These are phyloP conservation scores for Aspergillus amoenus DNA, from an alignment of 2,329 filamentous ascomycete species.

Conservation along the genomic window DNA sequence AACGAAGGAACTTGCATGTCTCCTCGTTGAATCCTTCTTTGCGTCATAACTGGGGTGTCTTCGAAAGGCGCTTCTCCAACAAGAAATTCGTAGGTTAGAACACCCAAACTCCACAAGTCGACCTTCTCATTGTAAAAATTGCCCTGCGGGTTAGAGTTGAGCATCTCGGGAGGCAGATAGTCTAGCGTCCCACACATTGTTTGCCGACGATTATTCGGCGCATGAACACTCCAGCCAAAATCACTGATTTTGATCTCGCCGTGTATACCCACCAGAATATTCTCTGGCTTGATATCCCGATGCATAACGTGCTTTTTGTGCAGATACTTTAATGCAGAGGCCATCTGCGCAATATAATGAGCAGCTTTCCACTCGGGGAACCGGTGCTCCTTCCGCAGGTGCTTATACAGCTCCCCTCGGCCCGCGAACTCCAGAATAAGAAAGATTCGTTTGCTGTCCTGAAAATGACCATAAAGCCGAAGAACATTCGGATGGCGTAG, in stretches of 20 bases:
- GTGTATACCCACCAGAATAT: constrained; percentile 92
- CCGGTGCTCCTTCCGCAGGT: constrained; percentile 71
- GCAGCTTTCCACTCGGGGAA: constrained; percentile 86
- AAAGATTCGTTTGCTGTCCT: constrained; percentile 85
- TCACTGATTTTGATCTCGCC: constrained; percentile 98
- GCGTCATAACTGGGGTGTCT: constrained; percentile 92
- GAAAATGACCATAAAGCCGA: constrained; percentile 81
- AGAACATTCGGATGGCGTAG: constrained; percentile 83
- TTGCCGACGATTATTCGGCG: constrained; percentile 86
- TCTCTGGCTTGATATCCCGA: constrained; percentile 95
- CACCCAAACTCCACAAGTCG: constrained; percentile 92
- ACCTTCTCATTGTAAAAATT: constrained; percentile 96
- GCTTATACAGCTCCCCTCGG: constrained; percentile 85
- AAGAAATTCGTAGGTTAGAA: constrained; percentile 93
- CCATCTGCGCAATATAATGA: constrained; percentile 87
- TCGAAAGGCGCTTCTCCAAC: constrained; percentile 97
- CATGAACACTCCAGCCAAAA: constrained; percentile 98
- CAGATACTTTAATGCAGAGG: constrained; percentile 82
- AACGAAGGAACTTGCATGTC: constrained; percentile 93
- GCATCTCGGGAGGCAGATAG: constrained; percentile 97
- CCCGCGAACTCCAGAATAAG: constrained; percentile 84
- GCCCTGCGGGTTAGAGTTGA: constrained; percentile 74
- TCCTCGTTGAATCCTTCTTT: constrained; percentile 79
- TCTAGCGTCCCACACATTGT: constrained; percentile 98
- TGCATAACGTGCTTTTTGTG: constrained; percentile 98